Percentiles rank a stretch among this genome's conserved stretches.
Conservation (phyloP, 1,284 basidiomycete species). For the Anthracocystis panici-leucophaei region DNA sequence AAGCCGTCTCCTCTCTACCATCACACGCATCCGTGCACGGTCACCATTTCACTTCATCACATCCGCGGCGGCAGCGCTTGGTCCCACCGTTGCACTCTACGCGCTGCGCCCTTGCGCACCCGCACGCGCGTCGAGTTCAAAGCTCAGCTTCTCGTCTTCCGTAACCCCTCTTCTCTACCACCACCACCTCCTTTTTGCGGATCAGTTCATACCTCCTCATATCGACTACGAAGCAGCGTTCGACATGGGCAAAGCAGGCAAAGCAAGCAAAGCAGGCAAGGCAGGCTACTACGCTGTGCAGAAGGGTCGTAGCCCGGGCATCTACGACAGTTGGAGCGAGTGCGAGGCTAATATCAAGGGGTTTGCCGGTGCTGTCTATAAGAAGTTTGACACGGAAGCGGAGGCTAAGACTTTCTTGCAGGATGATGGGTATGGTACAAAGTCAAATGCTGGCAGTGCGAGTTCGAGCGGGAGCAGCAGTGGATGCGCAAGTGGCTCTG, state of each 20-base stretch:
- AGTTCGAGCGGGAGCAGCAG: not conserved
- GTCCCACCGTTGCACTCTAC: slow-evolving; percentile 1
- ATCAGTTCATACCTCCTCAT: slow-evolving; percentile 4
- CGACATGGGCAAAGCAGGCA: slow-evolving; percentile 20
- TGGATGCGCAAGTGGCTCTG: not conserved
- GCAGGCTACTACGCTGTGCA: slow-evolving; percentile 59
- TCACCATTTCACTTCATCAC: slow-evolving; percentile 9
- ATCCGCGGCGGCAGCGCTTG: not conserved
- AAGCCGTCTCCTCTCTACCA: slow-evolving; percentile 1
- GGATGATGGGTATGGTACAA: slow-evolving; percentile 19
- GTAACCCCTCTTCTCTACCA: not conserved
- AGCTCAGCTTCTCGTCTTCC: not conserved
- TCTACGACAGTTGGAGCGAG: slow-evolving; percentile 71
- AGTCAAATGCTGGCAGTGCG: too few species aligned
- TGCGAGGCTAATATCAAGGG: slow-evolving; percentile 76
- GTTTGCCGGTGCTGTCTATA: slow-evolving; percentile 75
- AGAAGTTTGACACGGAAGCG: slow-evolving; percentile 74
- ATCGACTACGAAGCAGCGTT: not conserved
- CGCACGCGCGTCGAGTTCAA: not conserved
- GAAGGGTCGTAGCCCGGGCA: slow-evolving; percentile 55
- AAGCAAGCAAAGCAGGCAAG: slow-evolving; percentile 16
- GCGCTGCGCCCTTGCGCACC: not conserved
- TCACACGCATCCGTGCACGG: slow-evolving; percentile 17
- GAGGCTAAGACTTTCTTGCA: slow-evolving; percentile 72
- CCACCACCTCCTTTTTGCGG: slow-evolving; percentile 1